A percentile compares a stretch with the other conserved stretches of the same genome.
phyloP scores from a whole-genome alignment of 2,329 filamentous ascomycete species.

The Rutstroemia sp. region DNA sequence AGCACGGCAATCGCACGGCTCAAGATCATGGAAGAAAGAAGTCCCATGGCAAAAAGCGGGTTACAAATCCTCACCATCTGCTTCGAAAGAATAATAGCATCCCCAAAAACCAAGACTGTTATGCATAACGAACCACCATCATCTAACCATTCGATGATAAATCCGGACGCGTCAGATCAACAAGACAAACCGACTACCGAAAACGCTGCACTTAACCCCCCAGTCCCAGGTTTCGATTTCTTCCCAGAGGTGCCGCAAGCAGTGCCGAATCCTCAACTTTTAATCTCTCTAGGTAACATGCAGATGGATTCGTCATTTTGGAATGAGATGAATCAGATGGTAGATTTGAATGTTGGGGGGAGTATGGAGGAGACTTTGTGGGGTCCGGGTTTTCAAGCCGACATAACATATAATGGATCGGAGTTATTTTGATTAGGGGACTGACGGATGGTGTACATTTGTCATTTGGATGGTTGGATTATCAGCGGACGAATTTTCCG shows the following conservation, averaged over 20 bases:
- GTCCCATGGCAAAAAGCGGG: neutral
- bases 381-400: neutral
- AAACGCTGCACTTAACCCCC: neutral
- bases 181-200: neutral
- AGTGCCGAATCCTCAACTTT: neutral
- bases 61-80: conserved; percentile 2
- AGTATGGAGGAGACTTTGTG: neutral
- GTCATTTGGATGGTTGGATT: too few species aligned
- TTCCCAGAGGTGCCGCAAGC: neutral
- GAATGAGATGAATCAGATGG: conserved; percentile 2
- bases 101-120: neutral
- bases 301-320: neutral
- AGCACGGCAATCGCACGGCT: neutral
- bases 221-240: neutral
- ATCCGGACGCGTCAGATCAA: neutral
- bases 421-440: too few species aligned
- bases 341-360: neutral
- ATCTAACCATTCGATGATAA: too few species aligned
- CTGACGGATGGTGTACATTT: too few species aligned
- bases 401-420: too few species aligned
- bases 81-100: neutral
- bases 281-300: neutral
- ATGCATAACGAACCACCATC: neutral
- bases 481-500: too few species aligned
- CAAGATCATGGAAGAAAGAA: neutral